A percentile compares a stretch with the other conserved stretches of the same genome.
Evolutionary conservation across 2,329 filamentous ascomycete species (phyloP).

Genomic region (Penicillium oxalicum): DNA sequence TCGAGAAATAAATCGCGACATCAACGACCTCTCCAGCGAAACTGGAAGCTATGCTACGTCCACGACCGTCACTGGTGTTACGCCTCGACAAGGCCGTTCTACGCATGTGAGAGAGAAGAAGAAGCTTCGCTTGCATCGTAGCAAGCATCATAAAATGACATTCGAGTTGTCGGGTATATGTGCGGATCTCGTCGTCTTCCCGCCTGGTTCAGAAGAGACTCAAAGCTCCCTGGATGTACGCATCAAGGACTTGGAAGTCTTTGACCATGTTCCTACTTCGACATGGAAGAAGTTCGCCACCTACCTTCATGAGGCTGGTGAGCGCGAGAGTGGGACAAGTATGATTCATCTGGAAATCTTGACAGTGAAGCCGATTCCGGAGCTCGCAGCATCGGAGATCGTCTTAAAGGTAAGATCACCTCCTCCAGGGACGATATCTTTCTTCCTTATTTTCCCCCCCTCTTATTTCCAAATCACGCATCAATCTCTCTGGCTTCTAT

Average conservation of each 20-base stretch:
- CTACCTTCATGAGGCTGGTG: conserved; percentile 81
- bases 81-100: conserved; percentile 31
- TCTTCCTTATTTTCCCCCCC: too few species aligned
- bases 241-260: conserved; percentile 77
- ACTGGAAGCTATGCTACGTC: conserved; percentile 83
- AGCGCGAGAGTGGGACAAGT: conserved; percentile 74
- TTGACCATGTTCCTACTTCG: conserved; percentile 88
- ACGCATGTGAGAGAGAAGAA: conserved; percentile 47
- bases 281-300: conserved; percentile 98
- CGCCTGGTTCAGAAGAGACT: conserved; percentile 69
- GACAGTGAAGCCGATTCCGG: conserved; percentile 77
- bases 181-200: conserved; percentile 74
- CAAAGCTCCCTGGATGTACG: conserved; percentile 82
- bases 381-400: conserved; percentile 82
- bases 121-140: conserved; percentile 70
- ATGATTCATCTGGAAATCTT: conserved; percentile 88
- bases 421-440: too few species aligned
- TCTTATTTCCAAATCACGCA: too few species aligned
- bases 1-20: conserved; percentile 76
- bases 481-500: not conserved
- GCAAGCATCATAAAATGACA: conserved; percentile 88
- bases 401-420: conserved; percentile 58
- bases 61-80: conserved; percentile 46
- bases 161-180: conserved; percentile 85
- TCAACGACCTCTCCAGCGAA: conserved; percentile 81